phyloP scores from a whole-genome alignment of 2,329 filamentous ascomycete species.

The Hypoxylon sp. region DNA sequence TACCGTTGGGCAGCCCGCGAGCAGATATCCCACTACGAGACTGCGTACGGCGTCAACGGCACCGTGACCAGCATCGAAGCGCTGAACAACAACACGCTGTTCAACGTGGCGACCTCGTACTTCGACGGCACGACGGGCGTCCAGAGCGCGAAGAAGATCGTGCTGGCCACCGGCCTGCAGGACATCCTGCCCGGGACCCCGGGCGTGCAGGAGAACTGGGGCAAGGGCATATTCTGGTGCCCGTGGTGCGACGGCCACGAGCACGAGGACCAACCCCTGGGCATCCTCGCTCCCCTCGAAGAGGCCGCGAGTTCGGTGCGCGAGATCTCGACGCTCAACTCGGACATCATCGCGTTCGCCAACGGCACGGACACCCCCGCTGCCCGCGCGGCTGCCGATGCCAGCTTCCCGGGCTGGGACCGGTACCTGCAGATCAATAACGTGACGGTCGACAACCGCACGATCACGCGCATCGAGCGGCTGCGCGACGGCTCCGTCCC shows the following conservation, averaged over 20 bases:
- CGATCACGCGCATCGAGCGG: conserved; percentile 61
- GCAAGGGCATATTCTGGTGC: conserved; percentile 71
- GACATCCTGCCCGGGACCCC: conserved; percentile 68
- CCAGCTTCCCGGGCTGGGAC: conserved; percentile 60
- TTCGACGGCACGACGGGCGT: conserved; percentile 44
- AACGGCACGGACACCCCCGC: conserved; percentile 68
- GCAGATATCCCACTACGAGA: conserved; percentile 64
- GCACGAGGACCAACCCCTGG: conserved; percentile 68
- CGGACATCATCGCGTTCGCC: conserved; percentile 66
- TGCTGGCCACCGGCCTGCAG: conserved; percentile 68
- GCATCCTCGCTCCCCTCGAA: conserved; percentile 61
- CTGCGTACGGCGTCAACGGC: conserved; percentile 62
- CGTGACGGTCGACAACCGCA: conserved; percentile 67
- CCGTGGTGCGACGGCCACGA: conserved; percentile 74
- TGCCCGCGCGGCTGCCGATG: conserved; percentile 54
- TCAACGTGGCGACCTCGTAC: conserved; percentile 56
- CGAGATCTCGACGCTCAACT: conserved; percentile 67
- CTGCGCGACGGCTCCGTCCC: conserved; percentile 56
- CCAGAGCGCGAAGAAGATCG: conserved; percentile 64
- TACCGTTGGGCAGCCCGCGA: conserved; percentile 66
- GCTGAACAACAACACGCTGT: conserved; percentile 57
- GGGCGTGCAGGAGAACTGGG: conserved; percentile 66
- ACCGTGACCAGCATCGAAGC: conserved; percentile 61
- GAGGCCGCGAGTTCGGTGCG: conserved; percentile 59
- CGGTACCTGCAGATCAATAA: conserved; percentile 62